phyloP scores from a whole-genome alignment of 2,329 filamentous ascomycete genomes.

The Fusarium camptoceras region DNA sequence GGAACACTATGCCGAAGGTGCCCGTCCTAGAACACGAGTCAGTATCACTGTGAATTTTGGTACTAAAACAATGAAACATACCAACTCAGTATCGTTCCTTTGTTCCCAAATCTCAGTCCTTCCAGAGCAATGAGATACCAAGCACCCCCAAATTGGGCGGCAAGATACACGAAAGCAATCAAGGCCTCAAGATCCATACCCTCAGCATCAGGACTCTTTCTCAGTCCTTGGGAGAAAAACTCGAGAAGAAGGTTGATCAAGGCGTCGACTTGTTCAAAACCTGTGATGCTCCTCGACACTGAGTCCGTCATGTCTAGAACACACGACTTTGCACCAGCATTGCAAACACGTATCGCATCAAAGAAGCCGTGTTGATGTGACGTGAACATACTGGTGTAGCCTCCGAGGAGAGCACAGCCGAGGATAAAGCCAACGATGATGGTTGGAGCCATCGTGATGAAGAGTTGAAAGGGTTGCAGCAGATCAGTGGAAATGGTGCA shows the following conservation, averaged over 20 bases:
- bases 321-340: background rate
- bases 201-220: background rate
- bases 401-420: conserved; percentile 32
- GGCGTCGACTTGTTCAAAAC: conserved; percentile 1
- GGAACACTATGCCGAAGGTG: conserved; percentile 36
- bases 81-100: conserved; percentile 30
- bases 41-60: no score
- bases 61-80: conserved; percentile 2
- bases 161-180: conserved; percentile 35
- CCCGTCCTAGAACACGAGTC: conserved; percentile 20
- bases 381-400: conserved; percentile 34
- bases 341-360: conserved; percentile 26
- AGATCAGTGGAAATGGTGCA: background rate
- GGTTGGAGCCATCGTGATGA: background rate
- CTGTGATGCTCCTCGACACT: background rate
- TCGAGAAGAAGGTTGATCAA: conserved; percentile 28
- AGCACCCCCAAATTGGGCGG: conserved; percentile 38
- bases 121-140: conserved; percentile 38
- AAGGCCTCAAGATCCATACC: conserved; percentile 27
- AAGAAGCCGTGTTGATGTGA: conserved; percentile 35
- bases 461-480: background rate
- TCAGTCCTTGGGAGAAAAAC: conserved; percentile 37
- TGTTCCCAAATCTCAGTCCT: conserved; percentile 30
- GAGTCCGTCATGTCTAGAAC: conserved; percentile 25
- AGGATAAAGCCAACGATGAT: conserved; percentile 21